These are phyloP conservation scores for Glycyrrhiza uralensis DNA, from an alignment of 306 rosid genomes.

Conservation along the genomic window DNA sequence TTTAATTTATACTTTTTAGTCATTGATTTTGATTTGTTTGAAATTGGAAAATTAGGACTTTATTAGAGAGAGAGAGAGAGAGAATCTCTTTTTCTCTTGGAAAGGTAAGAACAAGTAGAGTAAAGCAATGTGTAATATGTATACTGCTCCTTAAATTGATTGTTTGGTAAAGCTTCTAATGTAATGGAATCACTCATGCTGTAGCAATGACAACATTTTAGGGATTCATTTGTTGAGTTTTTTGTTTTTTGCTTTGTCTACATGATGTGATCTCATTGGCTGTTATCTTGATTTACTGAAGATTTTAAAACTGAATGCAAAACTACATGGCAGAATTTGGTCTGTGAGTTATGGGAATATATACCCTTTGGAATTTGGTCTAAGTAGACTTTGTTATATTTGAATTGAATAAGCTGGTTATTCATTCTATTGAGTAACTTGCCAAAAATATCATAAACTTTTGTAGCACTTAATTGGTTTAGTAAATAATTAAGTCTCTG, in stretches of 20 bases:
- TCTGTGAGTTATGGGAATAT: background rate
- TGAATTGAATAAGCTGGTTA: background rate
- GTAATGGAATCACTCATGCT: background rate
- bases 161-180: background rate
- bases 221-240: background rate
- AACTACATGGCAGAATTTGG: background rate
- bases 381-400: slow-evolving; percentile 3
- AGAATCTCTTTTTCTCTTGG: background rate
- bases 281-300: background rate
- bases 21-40: background rate
- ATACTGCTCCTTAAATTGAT: background rate
- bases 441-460: background rate
- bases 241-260: background rate
- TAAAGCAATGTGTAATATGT: slow-evolving; percentile 16
- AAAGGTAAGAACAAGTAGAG: background rate
- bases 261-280: background rate
- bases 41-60: slow-evolving; percentile 2
- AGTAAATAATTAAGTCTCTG: too few species aligned
- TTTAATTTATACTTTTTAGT: background rate
- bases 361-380: background rate
- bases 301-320: background rate
- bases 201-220: background rate
- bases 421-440: background rate
- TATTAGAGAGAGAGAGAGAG: background rate
- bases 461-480: background rate